Conservation (phyloP, 2,329 filamentous ascomycete species). For the Atkinsonella texensis region DNA sequence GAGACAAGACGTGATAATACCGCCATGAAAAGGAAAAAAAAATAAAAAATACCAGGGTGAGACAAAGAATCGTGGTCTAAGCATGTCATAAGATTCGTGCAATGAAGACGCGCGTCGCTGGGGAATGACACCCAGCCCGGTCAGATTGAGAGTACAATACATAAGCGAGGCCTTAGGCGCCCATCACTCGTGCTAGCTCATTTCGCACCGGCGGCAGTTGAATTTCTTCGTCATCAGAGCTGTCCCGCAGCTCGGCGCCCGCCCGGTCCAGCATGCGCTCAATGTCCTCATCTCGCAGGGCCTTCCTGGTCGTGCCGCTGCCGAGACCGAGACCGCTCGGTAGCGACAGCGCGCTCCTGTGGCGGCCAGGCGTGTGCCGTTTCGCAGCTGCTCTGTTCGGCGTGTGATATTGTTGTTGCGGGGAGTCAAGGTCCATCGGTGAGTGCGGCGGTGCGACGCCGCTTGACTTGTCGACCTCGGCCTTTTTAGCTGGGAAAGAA, state of each 20-base stretch:
- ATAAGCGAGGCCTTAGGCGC: slow-evolving; percentile 8
- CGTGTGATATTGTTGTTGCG: slow-evolving; percentile 15
- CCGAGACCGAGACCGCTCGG: slow-evolving; percentile 34
- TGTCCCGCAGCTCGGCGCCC: slow-evolving; percentile 35
- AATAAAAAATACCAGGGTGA: neutral
- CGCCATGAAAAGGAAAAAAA: neutral
- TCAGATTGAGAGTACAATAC: neutral
- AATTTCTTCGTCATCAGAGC: slow-evolving; percentile 48
- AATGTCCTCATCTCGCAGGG: slow-evolving; percentile 42
- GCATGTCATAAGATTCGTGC: no score
- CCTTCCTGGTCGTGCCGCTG: slow-evolving; percentile 24
- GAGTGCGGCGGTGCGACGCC: slow-evolving; percentile 23
- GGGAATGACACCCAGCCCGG: neutral
- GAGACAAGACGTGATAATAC: no score
- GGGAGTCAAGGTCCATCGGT: slow-evolving; percentile 36
- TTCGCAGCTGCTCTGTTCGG: slow-evolving; percentile 27
- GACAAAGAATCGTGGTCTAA: no score
- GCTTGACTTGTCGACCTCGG: slow-evolving; percentile 36
- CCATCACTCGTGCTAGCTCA: slow-evolving; percentile 19
- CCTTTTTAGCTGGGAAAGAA: slow-evolving; percentile 28
- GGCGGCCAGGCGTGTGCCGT: slow-evolving; percentile 30
- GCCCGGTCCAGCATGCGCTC: slow-evolving; percentile 45
- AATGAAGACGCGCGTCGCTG: neutral
- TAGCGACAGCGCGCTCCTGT: slow-evolving; percentile 33
- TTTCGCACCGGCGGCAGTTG: slow-evolving; percentile 27